Conservation (phyloP, 2,329 filamentous ascomycete genomes). For the Calonectria naviculata region DNA sequence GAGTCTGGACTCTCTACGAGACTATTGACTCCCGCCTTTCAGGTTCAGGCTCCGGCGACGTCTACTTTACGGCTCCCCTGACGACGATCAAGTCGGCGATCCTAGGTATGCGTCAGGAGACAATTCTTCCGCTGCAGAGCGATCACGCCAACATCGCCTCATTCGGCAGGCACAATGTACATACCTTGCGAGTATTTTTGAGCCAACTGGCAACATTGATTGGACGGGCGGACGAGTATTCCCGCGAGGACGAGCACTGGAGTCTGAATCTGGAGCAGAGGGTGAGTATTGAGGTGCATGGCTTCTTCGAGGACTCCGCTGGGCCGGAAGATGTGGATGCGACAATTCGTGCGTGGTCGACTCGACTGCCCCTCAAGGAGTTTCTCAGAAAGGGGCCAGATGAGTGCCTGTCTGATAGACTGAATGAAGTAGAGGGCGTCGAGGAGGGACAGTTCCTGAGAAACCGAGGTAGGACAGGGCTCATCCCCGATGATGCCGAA, state of each 20-base stretch:
- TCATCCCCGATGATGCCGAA: constrained; percentile 23
- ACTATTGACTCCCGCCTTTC: constrained; percentile 69
- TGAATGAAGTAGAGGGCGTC: constrained; percentile 53
- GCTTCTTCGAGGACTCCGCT: constrained; percentile 69
- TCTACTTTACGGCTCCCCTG: constrained; percentile 69
- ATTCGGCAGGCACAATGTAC: constrained; percentile 61
- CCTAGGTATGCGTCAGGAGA: constrained; percentile 62
- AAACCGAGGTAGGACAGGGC: constrained; percentile 40
- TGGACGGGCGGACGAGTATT: constrained; percentile 45
- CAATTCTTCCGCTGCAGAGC: constrained; percentile 64
- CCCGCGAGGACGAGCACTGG: constrained; percentile 49
- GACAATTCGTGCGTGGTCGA: constrained; percentile 62
- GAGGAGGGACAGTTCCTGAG: constrained; percentile 45
- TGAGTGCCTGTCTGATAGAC: constrained; percentile 62
- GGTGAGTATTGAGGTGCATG: constrained; percentile 66
- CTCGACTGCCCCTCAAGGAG: constrained; percentile 61
- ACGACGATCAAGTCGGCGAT: constrained; percentile 68
- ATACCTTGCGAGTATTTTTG: constrained; percentile 57
- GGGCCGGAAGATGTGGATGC: constrained; percentile 40
- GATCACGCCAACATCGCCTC: constrained; percentile 66
- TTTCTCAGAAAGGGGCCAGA: constrained; percentile 68
- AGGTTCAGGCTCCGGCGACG: constrained; percentile 53
- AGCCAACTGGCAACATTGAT: constrained; percentile 48
- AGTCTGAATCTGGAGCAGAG: constrained; percentile 61
- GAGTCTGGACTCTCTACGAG: constrained; percentile 72